Evolutionary conservation across 164 flowering plant genomes (phyloP).

Genomic region (Saururus chinensis): DNA sequence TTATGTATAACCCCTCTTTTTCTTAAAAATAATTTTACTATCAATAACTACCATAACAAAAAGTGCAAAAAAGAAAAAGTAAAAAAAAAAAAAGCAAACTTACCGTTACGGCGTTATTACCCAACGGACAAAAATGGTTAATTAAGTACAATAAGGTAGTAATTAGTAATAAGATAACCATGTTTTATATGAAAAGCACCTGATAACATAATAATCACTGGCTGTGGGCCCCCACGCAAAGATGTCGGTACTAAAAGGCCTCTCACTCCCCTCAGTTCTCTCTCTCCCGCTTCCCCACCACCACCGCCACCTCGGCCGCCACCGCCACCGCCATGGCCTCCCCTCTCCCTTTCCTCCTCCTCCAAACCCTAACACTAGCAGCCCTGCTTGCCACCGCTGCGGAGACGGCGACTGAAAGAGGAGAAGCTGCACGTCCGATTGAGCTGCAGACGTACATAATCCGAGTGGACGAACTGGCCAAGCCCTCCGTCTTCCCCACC

Average conservation of each 20-base stretch:
- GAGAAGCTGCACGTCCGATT: not conserved
- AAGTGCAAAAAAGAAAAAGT: too few species aligned
- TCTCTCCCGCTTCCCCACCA: not conserved
- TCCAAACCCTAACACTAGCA: not conserved
- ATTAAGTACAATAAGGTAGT: too few species aligned
- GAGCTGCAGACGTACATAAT: constrained; percentile 53
- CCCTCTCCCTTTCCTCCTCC: not conserved
- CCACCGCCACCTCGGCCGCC: not conserved
- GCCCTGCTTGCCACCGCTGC: not conserved
- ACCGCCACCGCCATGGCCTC: not conserved
- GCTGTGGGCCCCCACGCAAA: not conserved
- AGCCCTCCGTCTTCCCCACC: constrained; percentile 80
- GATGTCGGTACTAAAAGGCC: not conserved
- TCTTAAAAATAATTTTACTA: too few species aligned
- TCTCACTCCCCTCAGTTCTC: not conserved
- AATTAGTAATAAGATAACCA: too few species aligned
- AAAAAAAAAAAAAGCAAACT: too few species aligned
- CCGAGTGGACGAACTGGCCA: constrained; percentile 47
- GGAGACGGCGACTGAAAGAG: not conserved
- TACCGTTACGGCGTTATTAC: too few species aligned
- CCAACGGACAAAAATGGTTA: too few species aligned
- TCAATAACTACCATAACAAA: too few species aligned
- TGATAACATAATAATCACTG: not conserved
- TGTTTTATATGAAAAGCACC: too few species aligned
- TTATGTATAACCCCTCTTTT: too few species aligned